Percentiles rank a stretch among this genome's conserved stretches.
These are phyloP conservation scores for Mucor plumbeus DNA, from an alignment of 371 early-diverging fungal genomes.

Conservation along the genomic window DNA sequence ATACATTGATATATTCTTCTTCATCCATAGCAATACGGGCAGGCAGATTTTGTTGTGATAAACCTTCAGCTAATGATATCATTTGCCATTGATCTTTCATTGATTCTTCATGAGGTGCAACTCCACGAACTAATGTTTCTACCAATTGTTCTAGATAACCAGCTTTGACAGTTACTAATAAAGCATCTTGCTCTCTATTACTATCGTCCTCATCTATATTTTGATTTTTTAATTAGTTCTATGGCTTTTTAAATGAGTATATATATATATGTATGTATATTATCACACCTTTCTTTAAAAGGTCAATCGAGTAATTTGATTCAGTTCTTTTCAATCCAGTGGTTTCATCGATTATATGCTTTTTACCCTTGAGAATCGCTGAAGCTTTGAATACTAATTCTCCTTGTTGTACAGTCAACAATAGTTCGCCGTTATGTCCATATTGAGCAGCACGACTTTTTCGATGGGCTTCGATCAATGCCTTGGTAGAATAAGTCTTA, in stretches of 20 bases:
- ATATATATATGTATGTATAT: neutral
- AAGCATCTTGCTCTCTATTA: slow-evolving; percentile 1
- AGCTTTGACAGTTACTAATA: slow-evolving; percentile 53
- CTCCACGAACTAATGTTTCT: slow-evolving; percentile 59
- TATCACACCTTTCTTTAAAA: slow-evolving; percentile 18
- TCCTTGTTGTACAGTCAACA: slow-evolving; percentile 25
- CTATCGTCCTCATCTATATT: neutral
- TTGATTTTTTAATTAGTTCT: neutral
- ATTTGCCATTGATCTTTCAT: slow-evolving; percentile 54
- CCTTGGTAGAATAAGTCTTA: slow-evolving; percentile 34
- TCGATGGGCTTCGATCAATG: slow-evolving; percentile 31
- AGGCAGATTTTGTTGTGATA: slow-evolving; percentile 16
- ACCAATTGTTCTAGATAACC: slow-evolving; percentile 59
- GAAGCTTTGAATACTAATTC: slow-evolving; percentile 36
- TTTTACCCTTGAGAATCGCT: slow-evolving; percentile 21
- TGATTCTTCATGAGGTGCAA: slow-evolving; percentile 44
- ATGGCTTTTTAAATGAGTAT: too few relatives aligned
- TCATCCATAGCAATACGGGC: slow-evolving; percentile 46
- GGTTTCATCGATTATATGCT: neutral
- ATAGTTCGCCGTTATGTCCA: slow-evolving; percentile 24
- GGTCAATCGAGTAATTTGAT: slow-evolving; percentile 15
- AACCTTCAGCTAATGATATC: slow-evolving; percentile 22
- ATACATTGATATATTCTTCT: slow-evolving; percentile 48
- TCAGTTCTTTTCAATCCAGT: slow-evolving; percentile 3
- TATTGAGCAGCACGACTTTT: slow-evolving; percentile 25